phyloP scores from a whole-genome alignment of 1,284 basidiomycete species.

The Erythrobasidium hasegawianum region DNA sequence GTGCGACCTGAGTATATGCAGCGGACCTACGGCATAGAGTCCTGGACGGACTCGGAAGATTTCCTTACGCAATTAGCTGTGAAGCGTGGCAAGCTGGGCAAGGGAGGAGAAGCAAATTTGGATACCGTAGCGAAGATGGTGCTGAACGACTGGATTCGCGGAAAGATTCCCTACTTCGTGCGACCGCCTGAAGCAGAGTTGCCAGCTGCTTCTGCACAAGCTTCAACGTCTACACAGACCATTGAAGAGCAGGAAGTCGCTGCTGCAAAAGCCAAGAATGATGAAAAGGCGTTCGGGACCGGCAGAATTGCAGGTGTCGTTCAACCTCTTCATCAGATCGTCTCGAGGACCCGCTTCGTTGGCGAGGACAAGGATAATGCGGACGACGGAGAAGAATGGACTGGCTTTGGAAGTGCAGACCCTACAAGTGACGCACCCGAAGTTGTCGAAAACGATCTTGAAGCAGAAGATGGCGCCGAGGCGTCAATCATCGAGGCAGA shows the following conservation, averaged over 20 bases:
- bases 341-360: slow-evolving; percentile 58
- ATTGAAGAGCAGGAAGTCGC: slow-evolving; percentile 38
- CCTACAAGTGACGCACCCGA: slow-evolving; percentile 47
- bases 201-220: slow-evolving; percentile 19
- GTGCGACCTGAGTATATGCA: slow-evolving; percentile 90
- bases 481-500: slow-evolving; percentile 18
- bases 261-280: slow-evolving; percentile 41
- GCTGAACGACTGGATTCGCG: slow-evolving; percentile 67
- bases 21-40: slow-evolving; percentile 76
- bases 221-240: slow-evolving; percentile 35
- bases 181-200: slow-evolving; percentile 51
- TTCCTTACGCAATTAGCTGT: slow-evolving; percentile 82
- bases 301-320: slow-evolving; percentile 56
- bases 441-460: slow-evolving; percentile 47
- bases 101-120: slow-evolving; percentile 89
- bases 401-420: slow-evolving; percentile 51
- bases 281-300: slow-evolving; percentile 40
- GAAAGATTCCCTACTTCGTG: slow-evolving; percentile 65
- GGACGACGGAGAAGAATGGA: slow-evolving; percentile 43
- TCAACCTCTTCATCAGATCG: slow-evolving; percentile 57
- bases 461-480: slow-evolving; percentile 35
- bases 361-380: slow-evolving; percentile 47
- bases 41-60: slow-evolving; percentile 63
- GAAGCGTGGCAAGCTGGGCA: slow-evolving; percentile 85
- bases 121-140: slow-evolving; percentile 93